A percentile compares a stretch with the other conserved stretches of the same genome.
Evolutionary conservation across 1,284 basidiomycete genomes (phyloP).

Genomic region (Phaffia rhodozyma): DNA sequence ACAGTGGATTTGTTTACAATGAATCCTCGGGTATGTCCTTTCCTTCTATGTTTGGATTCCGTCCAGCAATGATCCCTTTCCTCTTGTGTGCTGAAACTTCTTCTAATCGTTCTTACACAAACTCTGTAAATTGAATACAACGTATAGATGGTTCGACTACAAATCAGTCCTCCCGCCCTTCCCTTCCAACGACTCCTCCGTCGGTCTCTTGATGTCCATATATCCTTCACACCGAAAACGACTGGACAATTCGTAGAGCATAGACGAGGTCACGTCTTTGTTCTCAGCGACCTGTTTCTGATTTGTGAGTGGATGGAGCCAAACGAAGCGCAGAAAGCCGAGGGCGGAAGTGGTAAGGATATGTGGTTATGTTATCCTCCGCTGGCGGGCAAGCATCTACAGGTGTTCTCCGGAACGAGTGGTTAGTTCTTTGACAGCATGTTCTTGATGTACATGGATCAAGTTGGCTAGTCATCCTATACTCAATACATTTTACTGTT

Average conservation of each 20-base stretch:
- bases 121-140: no score
- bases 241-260: constrained; percentile 63
- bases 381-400: constrained; percentile 83
- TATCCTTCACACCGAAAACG: constrained; percentile 65
- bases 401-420: constrained; percentile 49
- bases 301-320: constrained; percentile 69
- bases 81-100: not conserved
- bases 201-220: constrained; percentile 57
- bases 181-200: constrained; percentile 71
- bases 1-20: constrained; percentile 94
- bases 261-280: constrained; percentile 66
- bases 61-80: not conserved
- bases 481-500: not conserved
- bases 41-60: not conserved
- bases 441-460: not conserved
- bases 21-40: constrained; percentile 63
- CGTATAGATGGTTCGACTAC: constrained; percentile 62
- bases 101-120: constrained; percentile 38
- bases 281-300: constrained; percentile 85
- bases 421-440: constrained; percentile 25
- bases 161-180: constrained; percentile 71
- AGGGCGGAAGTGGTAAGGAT: constrained; percentile 51
- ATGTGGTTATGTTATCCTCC: constrained; percentile 95
- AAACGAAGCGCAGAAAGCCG: constrained; percentile 42
- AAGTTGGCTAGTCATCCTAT: no score